Conservation (phyloP, 371 early-diverging fungal species). For the Batkoa obscura region DNA sequence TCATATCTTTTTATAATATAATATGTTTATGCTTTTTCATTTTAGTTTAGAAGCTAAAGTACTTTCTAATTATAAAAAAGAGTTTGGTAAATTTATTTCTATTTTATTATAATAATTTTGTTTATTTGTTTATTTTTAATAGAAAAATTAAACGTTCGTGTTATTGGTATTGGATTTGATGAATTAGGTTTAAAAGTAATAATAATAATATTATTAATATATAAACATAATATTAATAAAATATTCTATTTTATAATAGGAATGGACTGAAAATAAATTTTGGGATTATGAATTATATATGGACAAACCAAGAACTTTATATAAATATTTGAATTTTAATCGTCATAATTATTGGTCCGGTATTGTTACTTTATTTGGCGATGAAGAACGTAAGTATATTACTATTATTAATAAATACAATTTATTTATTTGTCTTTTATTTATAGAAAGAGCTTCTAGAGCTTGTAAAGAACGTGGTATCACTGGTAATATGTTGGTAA, state of each 20-base stretch:
- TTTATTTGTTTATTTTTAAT: background rate
- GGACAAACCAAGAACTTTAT: background rate
- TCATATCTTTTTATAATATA: no score
- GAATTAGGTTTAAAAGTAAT: background rate
- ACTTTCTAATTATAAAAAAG: background rate
- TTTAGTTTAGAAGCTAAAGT: background rate
- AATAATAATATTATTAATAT: background rate
- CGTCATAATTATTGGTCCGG: no score
- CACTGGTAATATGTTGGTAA: background rate
- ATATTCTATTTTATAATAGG: background rate
- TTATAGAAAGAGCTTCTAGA: background rate
- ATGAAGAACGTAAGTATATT: background rate
- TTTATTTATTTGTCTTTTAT: background rate
- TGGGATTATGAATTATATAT: conserved; percentile 1
- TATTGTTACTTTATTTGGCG: background rate
- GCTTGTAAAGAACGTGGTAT: background rate
- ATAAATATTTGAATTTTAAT: background rate
- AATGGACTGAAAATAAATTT: background rate
- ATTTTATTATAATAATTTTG: no score
- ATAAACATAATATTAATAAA: no score
- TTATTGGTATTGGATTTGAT: background rate
- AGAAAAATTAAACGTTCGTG: no score
- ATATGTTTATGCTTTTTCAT: no score
- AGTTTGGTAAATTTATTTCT: background rate
- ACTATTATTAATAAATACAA: background rate